Percentiles rank a stretch among this genome's conserved stretches.
phyloP scores from a whole-genome alignment of 2,329 filamentous ascomycete genomes.

The Boeremia lycopersici region DNA sequence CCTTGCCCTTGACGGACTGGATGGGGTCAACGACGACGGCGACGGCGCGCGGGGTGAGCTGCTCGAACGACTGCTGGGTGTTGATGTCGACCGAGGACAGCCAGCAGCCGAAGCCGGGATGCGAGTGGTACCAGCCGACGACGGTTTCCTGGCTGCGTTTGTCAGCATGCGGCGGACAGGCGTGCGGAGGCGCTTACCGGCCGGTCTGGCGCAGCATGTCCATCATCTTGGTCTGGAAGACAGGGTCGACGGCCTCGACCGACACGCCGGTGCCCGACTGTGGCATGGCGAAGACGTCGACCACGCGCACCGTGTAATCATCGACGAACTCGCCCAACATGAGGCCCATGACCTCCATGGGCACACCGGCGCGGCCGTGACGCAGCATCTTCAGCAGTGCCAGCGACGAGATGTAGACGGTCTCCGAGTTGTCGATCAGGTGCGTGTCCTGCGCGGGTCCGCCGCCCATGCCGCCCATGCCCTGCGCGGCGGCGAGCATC shows the following conservation, averaged over 20 bases:
- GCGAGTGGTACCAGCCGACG: slow-evolving; percentile 99
- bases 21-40: slow-evolving; percentile 98
- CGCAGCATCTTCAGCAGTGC: slow-evolving; percentile 98
- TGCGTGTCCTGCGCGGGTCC: slow-evolving; percentile 71
- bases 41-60: slow-evolving; percentile 93
- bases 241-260: slow-evolving; percentile 96
- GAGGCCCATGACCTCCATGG: slow-evolving; percentile 99
- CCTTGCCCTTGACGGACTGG: slow-evolving; percentile 99
- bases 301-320: slow-evolving; percentile 97
- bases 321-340: slow-evolving; percentile 99
- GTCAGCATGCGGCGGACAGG: slow-evolving; percentile 22
- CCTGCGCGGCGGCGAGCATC: slow-evolving; percentile 77
- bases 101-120: slow-evolving; percentile 99
- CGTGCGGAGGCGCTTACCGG: slow-evolving; percentile 61
- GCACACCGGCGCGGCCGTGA: slow-evolving; percentile 94
- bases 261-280: slow-evolving; percentile 98
- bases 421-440: slow-evolving; percentile 98
- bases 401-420: slow-evolving; percentile 97
- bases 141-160: slow-evolving; percentile 83
- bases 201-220: slow-evolving; percentile 98
- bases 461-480: slow-evolving; percentile 66
- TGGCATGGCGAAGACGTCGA: slow-evolving; percentile 99
- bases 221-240: slow-evolving; percentile 99
- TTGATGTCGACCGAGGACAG: slow-evolving; percentile 99
- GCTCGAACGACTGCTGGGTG: slow-evolving; percentile 99